Conservation (phyloP, 2,329 filamentous ascomycete genomes). For the Exophiala sideris region DNA sequence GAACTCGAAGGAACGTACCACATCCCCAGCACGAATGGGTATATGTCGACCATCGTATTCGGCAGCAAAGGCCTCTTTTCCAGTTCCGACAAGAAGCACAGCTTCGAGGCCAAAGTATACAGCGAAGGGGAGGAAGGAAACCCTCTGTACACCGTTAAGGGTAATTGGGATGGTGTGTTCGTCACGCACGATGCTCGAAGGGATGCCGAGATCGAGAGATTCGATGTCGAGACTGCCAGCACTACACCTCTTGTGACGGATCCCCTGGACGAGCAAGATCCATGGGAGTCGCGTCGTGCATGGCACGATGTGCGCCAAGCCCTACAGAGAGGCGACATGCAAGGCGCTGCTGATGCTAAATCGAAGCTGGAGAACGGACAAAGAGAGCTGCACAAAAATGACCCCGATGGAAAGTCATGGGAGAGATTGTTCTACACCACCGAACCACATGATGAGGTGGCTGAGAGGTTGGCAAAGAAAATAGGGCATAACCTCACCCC, state of each 20-base stretch:
- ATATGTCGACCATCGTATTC: constrained; percentile 24
- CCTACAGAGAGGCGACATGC: constrained; percentile 80
- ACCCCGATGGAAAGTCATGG: constrained; percentile 75
- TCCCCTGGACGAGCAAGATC: constrained; percentile 74
- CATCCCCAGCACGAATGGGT: constrained; percentile 26
- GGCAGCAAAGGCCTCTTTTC: constrained; percentile 19
- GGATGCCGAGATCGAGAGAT: constrained; percentile 53
- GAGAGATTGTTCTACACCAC: constrained; percentile 72
- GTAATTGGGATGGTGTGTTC: constrained; percentile 57
- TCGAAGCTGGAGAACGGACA: constrained; percentile 86
- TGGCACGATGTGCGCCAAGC: constrained; percentile 83
- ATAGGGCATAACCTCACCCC: constrained; percentile 8
- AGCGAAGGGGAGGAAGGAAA: constrained; percentile 9
- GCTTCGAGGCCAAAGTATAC: constrained; percentile 23
- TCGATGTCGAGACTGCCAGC: constrained; percentile 56
- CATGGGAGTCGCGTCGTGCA: constrained; percentile 80
- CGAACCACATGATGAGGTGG: constrained; percentile 2
- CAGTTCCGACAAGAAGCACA: constrained; percentile 17
- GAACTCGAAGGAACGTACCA: constrained; percentile 26
- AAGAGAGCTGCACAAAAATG: constrained; percentile 69
- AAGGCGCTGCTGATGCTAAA: constrained; percentile 74
- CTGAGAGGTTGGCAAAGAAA: constrained; percentile 1
- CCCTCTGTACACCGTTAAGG: constrained; percentile 23
- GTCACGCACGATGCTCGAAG: constrained; percentile 67
- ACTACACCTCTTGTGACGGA: constrained; percentile 68